Evolutionary conservation across 306 rosid species (phyloP), one percentile per base, ranked within the genome.

Genomic region (Cyamopsis tetragonoloba): DNA sequence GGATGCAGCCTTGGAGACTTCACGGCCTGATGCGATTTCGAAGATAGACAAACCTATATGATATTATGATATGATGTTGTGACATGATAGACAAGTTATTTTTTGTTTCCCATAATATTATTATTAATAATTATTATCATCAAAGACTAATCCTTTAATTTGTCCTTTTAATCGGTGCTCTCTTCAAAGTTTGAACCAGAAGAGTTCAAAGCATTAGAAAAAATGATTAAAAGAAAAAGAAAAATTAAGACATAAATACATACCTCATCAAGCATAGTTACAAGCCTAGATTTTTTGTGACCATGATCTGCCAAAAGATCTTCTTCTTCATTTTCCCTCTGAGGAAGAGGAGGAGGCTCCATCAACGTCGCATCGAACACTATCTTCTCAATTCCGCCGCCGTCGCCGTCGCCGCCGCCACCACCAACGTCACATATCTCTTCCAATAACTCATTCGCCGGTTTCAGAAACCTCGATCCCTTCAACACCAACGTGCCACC

Each of bases 181-280:
- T n/a, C n/a, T n/a, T n/a, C n/a, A n/a, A n/a, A n/a, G n/a, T n/a
- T n/a, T n/a, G n/a, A n/a, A n/a, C n/a, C n/a, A n/a, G n/a, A n/a
- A n/a, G n/a, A n/a, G n/a, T n/a, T n/a, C n/a, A n/a, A n/a, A n/a
- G n/a, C n/a, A n/a, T n/a, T n/a, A n/a, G n/a, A n/a, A n/a, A n/a
- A 7, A 8, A n/a, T 12, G 4, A 31, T 9, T 31, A 31, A 23
- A 17, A 26, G 0, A 18, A 50, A 9, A 6, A 9, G 0, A 46
- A 17, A 14, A 26, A n/a, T n/a, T n/a, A n/a, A n/a, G n/a, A n/a
- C n/a, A n/a, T n/a, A 37, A 34, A 23, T 35, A 50, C 35, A 49
- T 66, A 91, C 98, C 98, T 91, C 98, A 32, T 87, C 92, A 6
- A 91, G 95, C 96, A 91, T 83, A 1, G 92, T 81, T 49, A 89